Evolutionary conservation across 2,329 filamentous ascomycete genomes (phyloP).

Genomic region (Neofusicoccum kwambonambiense): DNA sequence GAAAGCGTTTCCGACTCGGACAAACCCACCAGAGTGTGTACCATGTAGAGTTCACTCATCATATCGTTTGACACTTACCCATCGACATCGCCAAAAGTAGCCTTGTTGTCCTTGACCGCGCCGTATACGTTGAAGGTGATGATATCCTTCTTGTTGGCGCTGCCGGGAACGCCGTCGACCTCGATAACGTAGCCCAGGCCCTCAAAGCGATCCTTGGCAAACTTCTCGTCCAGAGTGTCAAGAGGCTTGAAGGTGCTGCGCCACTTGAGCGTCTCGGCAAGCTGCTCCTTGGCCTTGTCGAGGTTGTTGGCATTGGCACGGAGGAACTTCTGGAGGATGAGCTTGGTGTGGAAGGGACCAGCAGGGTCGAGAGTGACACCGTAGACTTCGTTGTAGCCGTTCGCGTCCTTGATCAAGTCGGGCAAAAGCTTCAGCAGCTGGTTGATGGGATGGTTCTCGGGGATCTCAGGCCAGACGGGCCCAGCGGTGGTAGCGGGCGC

Average conservation of each 20-base stretch:
- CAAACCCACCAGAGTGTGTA: neutral
- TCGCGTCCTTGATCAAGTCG: slow-evolving; percentile 56
- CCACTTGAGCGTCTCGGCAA: slow-evolving; percentile 78
- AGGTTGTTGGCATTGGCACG: slow-evolving; percentile 82
- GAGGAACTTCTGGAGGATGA: slow-evolving; percentile 90
- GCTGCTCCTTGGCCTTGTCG: slow-evolving; percentile 71
- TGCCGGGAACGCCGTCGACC: slow-evolving; percentile 58
- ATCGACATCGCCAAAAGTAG: slow-evolving; percentile 77
- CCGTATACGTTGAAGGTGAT: slow-evolving; percentile 96
- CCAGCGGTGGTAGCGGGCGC: neutral
- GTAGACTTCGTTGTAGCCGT: slow-evolving; percentile 75
- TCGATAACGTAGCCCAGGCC: slow-evolving; percentile 78
- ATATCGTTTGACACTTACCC: slow-evolving; percentile 59
- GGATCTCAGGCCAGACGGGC: slow-evolving; percentile 36
- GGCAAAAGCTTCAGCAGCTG: slow-evolving; percentile 60
- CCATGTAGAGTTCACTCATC: neutral
- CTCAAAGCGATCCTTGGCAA: slow-evolving; percentile 68
- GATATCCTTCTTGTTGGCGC: slow-evolving; percentile 59
- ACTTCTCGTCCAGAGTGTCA: slow-evolving; percentile 61
- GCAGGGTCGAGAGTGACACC: slow-evolving; percentile 61
- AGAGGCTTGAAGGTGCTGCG: slow-evolving; percentile 72
- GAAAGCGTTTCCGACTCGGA: neutral
- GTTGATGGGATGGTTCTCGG: slow-evolving; percentile 45
- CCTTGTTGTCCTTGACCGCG: slow-evolving; percentile 74
- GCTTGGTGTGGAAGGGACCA: slow-evolving; percentile 69